Conservation (phyloP, 805 yeast species). For the Alloascoidea hylecoeti region DNA sequence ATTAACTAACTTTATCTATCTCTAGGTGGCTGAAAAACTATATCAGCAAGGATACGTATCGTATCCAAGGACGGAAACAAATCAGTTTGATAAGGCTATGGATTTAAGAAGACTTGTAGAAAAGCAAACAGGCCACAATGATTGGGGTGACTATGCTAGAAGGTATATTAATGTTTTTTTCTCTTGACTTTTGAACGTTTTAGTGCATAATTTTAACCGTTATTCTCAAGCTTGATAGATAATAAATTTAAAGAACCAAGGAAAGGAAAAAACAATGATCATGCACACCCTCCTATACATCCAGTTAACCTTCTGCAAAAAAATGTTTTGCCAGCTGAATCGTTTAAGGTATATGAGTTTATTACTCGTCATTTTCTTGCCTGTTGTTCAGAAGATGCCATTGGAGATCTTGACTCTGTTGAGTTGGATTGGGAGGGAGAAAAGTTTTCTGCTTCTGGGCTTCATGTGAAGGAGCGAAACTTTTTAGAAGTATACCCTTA, state of each 20-base stretch:
- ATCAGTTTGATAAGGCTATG: slow-evolving; percentile 65
- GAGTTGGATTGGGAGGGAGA: slow-evolving; percentile 71
- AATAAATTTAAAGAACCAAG: slow-evolving; percentile 54
- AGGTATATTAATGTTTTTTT: slow-evolving; percentile 22
- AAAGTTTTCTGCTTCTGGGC: slow-evolving; percentile 55
- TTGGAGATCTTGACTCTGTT: slow-evolving; percentile 53
- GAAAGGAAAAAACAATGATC: slow-evolving; percentile 73
- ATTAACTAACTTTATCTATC: slow-evolving; percentile 15
- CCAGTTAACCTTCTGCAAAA: slow-evolving; percentile 35
- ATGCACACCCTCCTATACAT: slow-evolving; percentile 98
- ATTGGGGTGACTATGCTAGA: slow-evolving; percentile 67
- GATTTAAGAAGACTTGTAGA: slow-evolving; percentile 47
- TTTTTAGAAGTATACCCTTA: slow-evolving; percentile 73
- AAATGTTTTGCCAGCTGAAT: slow-evolving; percentile 25
- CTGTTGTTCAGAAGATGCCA: slow-evolving; percentile 84
- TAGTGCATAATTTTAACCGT: too few species aligned
- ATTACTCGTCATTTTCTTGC: slow-evolving; percentile 81
- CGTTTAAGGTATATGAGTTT: slow-evolving; percentile 71
- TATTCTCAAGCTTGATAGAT: too few species aligned
- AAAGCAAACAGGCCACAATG: slow-evolving; percentile 37
- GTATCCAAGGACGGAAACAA: slow-evolving; percentile 97
- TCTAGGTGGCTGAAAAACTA: slow-evolving; percentile 54
- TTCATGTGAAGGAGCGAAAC: slow-evolving; percentile 58
- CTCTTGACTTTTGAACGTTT: too few species aligned
- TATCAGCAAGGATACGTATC: slow-evolving; percentile 81